Percentiles rank a stretch among this genome's conserved stretches.
Evolutionary conservation across 1,139 yeast species (phyloP).

Genomic region (Saccharomyces uvarum): DNA sequence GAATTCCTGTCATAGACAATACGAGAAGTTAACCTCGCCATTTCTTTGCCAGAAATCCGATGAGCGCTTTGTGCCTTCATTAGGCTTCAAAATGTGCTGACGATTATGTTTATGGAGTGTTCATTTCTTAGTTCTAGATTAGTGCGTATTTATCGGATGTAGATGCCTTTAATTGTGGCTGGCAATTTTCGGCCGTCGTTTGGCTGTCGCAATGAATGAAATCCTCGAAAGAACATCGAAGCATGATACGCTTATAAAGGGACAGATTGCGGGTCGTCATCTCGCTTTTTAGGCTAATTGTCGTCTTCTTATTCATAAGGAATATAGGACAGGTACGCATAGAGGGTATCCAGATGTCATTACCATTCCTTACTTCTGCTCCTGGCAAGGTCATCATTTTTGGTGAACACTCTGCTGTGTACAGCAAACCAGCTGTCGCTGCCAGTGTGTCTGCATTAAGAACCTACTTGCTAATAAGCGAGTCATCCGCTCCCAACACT

Average conservation of each 20-base stretch:
- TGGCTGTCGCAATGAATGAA: neutral
- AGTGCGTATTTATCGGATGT: neutral
- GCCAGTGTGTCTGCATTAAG: constrained; percentile 36
- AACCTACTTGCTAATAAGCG: constrained; percentile 64
- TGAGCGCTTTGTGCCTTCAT: neutral
- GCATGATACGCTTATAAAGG: neutral
- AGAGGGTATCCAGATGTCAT: neutral
- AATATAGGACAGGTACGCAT: neutral
- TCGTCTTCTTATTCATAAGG: neutral
- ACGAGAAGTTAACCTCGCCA: neutral
- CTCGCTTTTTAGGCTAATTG: neutral
- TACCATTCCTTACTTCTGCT: constrained; percentile 73
- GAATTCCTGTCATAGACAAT: neutral
- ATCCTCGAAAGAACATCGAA: neutral
- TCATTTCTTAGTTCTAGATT: neutral
- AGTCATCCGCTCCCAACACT: constrained; percentile 29
- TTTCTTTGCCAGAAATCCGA: neutral
- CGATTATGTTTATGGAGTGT: neutral
- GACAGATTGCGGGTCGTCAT: neutral
- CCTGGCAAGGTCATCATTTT: constrained; percentile 95
- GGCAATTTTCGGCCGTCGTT: neutral
- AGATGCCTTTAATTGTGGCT: neutral
- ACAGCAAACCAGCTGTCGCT: constrained; percentile 51
- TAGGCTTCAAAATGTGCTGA: neutral
- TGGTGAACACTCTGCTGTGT: constrained; percentile 97